phyloP scores from a whole-genome alignment of 306 rosid species.

The Acacia crassicarpa region DNA sequence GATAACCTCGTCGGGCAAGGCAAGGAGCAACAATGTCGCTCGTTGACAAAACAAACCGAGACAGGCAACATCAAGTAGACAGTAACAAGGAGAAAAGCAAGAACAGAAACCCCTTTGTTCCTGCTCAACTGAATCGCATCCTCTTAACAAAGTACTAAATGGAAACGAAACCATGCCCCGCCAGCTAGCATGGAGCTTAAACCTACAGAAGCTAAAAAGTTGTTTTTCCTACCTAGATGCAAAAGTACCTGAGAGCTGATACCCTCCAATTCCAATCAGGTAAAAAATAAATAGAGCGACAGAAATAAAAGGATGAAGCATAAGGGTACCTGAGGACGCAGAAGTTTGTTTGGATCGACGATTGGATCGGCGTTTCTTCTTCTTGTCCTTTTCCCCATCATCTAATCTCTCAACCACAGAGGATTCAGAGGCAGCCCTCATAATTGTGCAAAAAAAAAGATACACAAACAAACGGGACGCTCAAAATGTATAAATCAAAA shows the following conservation, averaged over 20 bases:
- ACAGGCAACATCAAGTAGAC: not conserved
- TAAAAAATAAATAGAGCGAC: not conserved
- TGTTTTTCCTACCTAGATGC: not conserved
- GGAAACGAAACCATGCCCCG: not conserved
- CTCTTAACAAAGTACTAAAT: not conserved
- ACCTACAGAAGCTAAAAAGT: not conserved
- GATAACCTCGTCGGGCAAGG: not conserved
- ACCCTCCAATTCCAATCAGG: not conserved
- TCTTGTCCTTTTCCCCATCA: conserved; percentile 81
- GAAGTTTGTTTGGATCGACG: conserved; percentile 68
- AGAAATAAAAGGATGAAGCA: not conserved
- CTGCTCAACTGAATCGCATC: not conserved
- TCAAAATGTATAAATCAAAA: not conserved
- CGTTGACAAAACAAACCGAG: not conserved
- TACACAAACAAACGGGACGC: not conserved
- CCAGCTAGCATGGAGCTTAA: not conserved
- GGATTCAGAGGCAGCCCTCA: conserved; percentile 55
- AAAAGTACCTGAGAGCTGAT: not conserved
- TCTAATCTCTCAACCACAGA: conserved; percentile 54
- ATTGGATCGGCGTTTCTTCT: conserved; percentile 73
- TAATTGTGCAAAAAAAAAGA: not conserved
- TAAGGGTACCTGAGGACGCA: conserved; percentile 37
- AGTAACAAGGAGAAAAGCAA: not conserved
- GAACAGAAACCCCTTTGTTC: not conserved
- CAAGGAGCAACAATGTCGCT: not conserved